Base-by-base conservation (phyloP, 441 rosid genomes). In the Isatis lusitanica region DNA sequence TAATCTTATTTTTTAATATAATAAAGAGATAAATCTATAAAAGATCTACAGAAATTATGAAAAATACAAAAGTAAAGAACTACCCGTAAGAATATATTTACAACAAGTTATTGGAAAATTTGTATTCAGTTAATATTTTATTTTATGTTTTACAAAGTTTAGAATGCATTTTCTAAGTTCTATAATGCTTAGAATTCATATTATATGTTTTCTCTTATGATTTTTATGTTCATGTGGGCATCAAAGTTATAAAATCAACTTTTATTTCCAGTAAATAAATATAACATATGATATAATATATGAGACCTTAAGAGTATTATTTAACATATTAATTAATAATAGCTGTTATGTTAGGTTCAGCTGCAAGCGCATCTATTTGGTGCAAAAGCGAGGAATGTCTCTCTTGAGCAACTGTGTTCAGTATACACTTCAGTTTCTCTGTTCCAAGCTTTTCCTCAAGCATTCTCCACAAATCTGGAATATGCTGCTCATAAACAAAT, bases 371-470 rank as follows among this genome's bases (percentile, higher is more conserved):
- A 39, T 39, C 48, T 9, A 60, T 39, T 12, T 66, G 47, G 68
- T 63, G 71, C 84, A 84, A 82, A 28, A 91, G 77, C 66, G 16
- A 62, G 15, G 70, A 81, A 36, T 86, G 83, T 70, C 88, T 84
- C 33, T 88, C 85, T 50, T 88, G 86, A 77, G 76, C 80, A 58
- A 79, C 66, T 53, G 31, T 68, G 26, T 66, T 77, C 69, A 87
- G 77, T 76, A 87, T n/a, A 66, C 68, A 56, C 62, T 59, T 77
- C 69, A 85, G 43, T 65, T 76, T 77, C 79, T 75, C 83, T 9
- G 79, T 59, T 52, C 75, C 74, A 46, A 88, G 84, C 85, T 87
- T 86, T 70, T 80, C 78, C 68, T 62, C 71, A n/a, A 93, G 71
- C 77, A 68, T 67, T 71, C 57, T 76, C 83, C 52, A 68, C 74